These are phyloP conservation scores for Megacollybia marginata DNA, from an alignment of 768 basidiomycete genomes.

Conservation along the genomic window DNA sequence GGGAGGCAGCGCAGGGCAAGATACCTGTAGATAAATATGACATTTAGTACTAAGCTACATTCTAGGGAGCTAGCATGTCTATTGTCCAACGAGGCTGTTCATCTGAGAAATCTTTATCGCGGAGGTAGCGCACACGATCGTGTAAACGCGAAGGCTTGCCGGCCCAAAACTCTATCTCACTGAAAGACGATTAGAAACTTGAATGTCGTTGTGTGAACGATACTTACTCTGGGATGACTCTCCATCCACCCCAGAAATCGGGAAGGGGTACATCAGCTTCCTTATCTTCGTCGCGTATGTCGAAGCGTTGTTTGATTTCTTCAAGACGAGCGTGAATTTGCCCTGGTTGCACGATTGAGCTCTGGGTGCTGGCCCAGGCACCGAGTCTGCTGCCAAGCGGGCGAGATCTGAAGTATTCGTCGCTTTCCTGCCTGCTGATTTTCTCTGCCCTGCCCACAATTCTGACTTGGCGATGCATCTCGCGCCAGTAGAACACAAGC, in stretches of 20 bases:
- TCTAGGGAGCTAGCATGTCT: constrained; percentile 70
- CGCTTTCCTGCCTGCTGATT: constrained; percentile 61
- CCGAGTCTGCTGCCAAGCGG: constrained; percentile 83
- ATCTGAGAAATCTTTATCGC: constrained; percentile 37
- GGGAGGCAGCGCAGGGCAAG: constrained; percentile 21
- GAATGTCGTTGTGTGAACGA: constrained; percentile 2
- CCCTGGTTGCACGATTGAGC: constrained; percentile 65
- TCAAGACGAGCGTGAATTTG: constrained; percentile 58
- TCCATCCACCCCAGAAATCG: constrained; percentile 95
- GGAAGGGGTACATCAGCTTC: constrained; percentile 64
- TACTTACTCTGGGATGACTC: constrained; percentile 82
- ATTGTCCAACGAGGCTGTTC: constrained; percentile 64
- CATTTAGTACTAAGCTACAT: too few relatives aligned
- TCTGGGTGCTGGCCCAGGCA: constrained; percentile 93
- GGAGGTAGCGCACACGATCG: constrained; percentile 77
- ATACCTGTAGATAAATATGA: too few relatives aligned
- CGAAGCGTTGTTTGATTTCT: constrained; percentile 51
- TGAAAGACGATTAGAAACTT: constrained; percentile 21
- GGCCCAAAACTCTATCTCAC: constrained; percentile 97
- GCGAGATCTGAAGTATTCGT: constrained; percentile 75
- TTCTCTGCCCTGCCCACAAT: constrained; percentile 84
- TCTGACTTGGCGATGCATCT: constrained; percentile 73
- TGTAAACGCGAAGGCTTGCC: constrained; percentile 93
- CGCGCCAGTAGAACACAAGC: constrained; percentile 88
- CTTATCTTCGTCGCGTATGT: constrained; percentile 28